Base-by-base conservation (phyloP, 768 basidiomycete species). In the Wakefieldia striispora region DNA sequence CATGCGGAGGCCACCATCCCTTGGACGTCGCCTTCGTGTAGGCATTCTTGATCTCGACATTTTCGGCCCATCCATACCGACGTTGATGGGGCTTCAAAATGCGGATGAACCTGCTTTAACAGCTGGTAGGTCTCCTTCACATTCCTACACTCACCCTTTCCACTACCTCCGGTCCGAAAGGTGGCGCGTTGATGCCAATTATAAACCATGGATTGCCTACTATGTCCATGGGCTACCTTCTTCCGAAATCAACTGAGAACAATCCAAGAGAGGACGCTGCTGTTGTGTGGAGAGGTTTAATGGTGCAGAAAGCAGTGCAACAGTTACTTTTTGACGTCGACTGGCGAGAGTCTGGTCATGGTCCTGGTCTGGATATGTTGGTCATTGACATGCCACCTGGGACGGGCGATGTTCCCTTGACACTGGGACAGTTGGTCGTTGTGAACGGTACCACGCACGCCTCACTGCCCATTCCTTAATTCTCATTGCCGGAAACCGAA, bases 281-380 rank as follows among this genome's bases (percentile, higher is more conserved):
- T 0, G 78, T 97, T 27, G 91, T 95, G 26, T 99, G 95, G 95
- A 79, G 95, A 21, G 95, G 95, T 3, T 78, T 97, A 19, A 98
- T 97, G 95, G 95, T 97, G 1, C 94, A 95, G 71, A 97, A 97
- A 63, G 94, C 95, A 21, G 92, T 95, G 0, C 95, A 97, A 65
- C 95, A 97, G 64, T 76, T 98, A 0, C 77, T 97, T 1, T 97
- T 99, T 60, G 93, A 97, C 56, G 92, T 97, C 6, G 95, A 97
- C 65, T 97, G 95, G 95, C 66, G 78, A 31, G 67, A 65, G 19
- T 56, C 51, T 6, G 60, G 42, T 39, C 33, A 50, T 38, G 63
- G 72, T 14, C 71, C 66, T 0, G 81, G 80, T 3, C 70, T 97
- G 26, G 95, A 99, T 59, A 75, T 93, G 0, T 76, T 99, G 14